Base-by-base conservation (phyloP, 139 green algal species). In the Picochlorum sp. region DNA sequence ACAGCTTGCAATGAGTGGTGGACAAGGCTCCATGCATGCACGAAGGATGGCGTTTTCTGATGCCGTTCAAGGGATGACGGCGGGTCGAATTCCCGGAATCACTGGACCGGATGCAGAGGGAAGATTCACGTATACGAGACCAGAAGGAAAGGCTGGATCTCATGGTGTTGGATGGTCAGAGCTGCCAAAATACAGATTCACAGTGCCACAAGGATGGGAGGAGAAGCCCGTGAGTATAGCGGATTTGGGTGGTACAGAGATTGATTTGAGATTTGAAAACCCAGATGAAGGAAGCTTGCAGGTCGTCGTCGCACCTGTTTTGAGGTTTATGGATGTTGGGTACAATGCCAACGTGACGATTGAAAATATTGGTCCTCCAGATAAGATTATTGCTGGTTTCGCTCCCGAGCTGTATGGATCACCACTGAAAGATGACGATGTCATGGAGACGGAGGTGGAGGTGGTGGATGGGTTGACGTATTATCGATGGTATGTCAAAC, bases 201-300 rank as follows among this genome's bases (percentile, higher is more conserved):
- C 81, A 55, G 78, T 96, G 2, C 81, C 84, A 0, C 45, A 71
- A 3, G 80, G 79, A 18, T 96, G 89, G 89, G 67, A 83, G 30
- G 90, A 96, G 65, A 81, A 80, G 14, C 88, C 93, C 2, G 92
- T 98, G 20, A 93, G 81, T 13, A 98, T 98, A 50, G 93, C 93
- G 4, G 93, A 98, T 70, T 77, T 97, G 21, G 92, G 88, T 8
- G 90, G 92, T 23, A 96, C 90, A 30, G 86, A 95, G 84, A 92
- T 97, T 62, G 89, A 97, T 77, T 20, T 70, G 24, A 56, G 64
- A 2, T 70, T 55, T 61, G 49, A 18, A 18, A 70, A 60, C 63
- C 61, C 63, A 13, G 80, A 86, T 0, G 55, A 90, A 62, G 92
- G 92, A 18, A 75, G 78, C 1, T 47, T 96, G 23, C 56, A 74